Conservation (phyloP, 2,329 filamentous ascomycete genomes). For the Ophiostoma quercus region DNA sequence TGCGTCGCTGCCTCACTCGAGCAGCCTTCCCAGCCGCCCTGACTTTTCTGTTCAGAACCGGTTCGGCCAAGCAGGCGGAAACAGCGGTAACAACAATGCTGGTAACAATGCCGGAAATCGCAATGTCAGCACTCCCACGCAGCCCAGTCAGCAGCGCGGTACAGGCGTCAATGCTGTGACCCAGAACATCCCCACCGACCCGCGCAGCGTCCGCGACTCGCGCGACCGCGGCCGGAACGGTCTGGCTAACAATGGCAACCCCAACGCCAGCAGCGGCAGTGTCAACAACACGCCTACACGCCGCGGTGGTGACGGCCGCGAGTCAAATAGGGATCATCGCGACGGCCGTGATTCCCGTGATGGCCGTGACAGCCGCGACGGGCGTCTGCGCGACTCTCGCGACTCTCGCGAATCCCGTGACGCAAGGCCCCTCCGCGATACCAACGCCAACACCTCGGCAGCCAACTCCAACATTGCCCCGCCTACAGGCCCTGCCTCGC, state of each 20-base stretch:
- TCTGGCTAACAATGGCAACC: neutral
- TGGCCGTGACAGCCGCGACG: slow-evolving; percentile 29
- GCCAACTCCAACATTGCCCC: slow-evolving; percentile 4
- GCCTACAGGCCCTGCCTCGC: slow-evolving; percentile 13
- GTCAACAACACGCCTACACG: slow-evolving; percentile 21
- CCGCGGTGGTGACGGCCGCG: slow-evolving; percentile 34
- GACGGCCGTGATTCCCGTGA: slow-evolving; percentile 36
- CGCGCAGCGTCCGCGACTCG: slow-evolving; percentile 14
- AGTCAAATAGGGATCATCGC: slow-evolving; percentile 34
- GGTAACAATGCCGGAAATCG: neutral
- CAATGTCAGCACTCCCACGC: neutral
- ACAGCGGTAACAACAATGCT: neutral
- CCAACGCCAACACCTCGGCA: neutral
- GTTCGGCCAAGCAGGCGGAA: neutral
- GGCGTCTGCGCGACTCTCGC: slow-evolving; percentile 29
- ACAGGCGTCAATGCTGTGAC: neutral
- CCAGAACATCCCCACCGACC: slow-evolving; percentile 7
- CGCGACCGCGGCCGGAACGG: slow-evolving; percentile 13
- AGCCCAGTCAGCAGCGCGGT: neutral
- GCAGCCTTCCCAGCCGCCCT: slow-evolving; percentile 33
- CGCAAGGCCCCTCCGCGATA: slow-evolving; percentile 23
- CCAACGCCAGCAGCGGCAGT: slow-evolving; percentile 1
- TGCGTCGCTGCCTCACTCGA: slow-evolving; percentile 31
- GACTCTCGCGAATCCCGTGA: slow-evolving; percentile 35
- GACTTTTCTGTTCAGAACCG: slow-evolving; percentile 29